Evolutionary conservation across 225 moss, liverwort and hornwort genomes (phyloP).

Genomic region (Bryum argenteum): DNA sequence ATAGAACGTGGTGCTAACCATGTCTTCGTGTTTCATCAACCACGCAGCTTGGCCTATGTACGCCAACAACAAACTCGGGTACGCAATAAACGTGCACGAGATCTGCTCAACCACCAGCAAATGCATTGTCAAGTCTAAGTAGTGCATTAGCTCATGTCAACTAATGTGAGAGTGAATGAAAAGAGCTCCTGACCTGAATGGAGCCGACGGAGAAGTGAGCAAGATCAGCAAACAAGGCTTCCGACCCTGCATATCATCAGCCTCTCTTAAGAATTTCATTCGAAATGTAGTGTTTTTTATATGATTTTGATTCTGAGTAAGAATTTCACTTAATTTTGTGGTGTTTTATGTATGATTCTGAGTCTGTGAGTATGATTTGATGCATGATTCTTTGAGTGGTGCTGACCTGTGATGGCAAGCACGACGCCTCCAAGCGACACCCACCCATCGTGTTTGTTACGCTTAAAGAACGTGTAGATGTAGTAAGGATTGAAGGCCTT

Average conservation of each 20-base stretch:
- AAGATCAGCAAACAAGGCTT: conserved; percentile 96
- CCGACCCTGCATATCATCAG: conserved; percentile 62
- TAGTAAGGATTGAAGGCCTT: conserved; percentile 83
- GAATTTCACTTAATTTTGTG: too few species aligned
- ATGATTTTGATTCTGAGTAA: too few species aligned
- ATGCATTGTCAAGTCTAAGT: background rate
- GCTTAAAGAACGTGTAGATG: conserved; percentile 57
- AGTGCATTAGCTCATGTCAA: too few species aligned
- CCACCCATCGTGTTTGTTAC: conserved; percentile 59
- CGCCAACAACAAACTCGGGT: conserved; percentile 70
- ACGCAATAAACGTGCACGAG: conserved; percentile 70
- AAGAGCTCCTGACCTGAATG: conserved; percentile 55
- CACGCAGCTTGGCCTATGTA: conserved; percentile 91
- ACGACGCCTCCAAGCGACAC: conserved; percentile 80
- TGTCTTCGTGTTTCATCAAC: conserved; percentile 51
- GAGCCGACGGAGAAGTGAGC: conserved; percentile 78
- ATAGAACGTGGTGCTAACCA: conserved; percentile 72
- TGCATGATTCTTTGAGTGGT: too few species aligned
- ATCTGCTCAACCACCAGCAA: conserved; percentile 54
- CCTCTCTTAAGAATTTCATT: background rate
- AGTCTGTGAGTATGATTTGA: too few species aligned
- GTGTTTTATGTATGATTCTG: too few species aligned
- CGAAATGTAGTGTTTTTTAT: too few species aligned
- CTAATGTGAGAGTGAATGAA: background rate
- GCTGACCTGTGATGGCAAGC: conserved; percentile 70